These are phyloP conservation scores for Pelargonium australe DNA, from an alignment of 441 rosid genomes.

Conservation along the genomic window DNA sequence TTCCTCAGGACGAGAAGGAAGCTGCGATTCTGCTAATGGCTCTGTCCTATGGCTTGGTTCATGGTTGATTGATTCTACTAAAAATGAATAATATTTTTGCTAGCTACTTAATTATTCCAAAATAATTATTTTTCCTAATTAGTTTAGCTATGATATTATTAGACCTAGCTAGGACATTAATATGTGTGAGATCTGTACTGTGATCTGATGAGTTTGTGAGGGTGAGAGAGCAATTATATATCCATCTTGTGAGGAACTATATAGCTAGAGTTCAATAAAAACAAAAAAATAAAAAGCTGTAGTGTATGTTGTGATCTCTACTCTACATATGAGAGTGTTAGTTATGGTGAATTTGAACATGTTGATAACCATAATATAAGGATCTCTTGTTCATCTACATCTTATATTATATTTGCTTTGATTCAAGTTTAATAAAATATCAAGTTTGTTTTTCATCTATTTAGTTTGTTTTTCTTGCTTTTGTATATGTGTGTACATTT, in stretches of 20 bases:
- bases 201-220: too few relatives aligned
- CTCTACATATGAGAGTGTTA: not conserved
- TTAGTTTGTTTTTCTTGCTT: not conserved
- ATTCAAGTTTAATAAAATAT: not conserved
- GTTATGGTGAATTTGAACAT: conserved; percentile 23
- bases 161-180: not conserved
- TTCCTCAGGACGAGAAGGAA: conserved; percentile 92
- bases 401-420: not conserved
- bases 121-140: not conserved
- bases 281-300: not conserved
- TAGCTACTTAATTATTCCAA: conserved; percentile 5
- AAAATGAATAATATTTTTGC: not conserved
- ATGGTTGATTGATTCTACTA: conserved; percentile 19
- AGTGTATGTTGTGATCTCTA: not conserved
- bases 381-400: conserved; percentile 28
- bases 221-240: too few relatives aligned
- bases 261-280: conserved; percentile 11
- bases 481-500: too few relatives aligned
- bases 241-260: conserved; percentile 1
- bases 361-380: conserved; percentile 28
- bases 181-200: not conserved
- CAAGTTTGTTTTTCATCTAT: not conserved
- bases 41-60: conserved; percentile 74
- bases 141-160: conserved; percentile 4
- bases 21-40: conserved; percentile 93